Conservation (phyloP, 2,329 filamentous ascomycete genomes). For the Aspergillus tanneri region DNA sequence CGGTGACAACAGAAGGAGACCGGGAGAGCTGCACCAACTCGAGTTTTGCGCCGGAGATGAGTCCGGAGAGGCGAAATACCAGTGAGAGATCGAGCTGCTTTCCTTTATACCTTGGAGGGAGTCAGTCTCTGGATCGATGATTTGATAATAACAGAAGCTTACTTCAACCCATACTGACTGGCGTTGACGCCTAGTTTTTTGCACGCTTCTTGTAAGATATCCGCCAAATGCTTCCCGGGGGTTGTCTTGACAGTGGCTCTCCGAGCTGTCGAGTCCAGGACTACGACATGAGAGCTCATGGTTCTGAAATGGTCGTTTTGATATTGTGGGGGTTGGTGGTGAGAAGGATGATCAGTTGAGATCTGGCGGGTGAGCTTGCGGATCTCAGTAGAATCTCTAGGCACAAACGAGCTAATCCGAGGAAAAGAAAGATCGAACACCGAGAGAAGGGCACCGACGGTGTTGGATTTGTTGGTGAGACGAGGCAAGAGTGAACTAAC, state of each 20-base stretch:
- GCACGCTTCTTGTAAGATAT: slow-evolving; percentile 85
- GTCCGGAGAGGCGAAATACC: slow-evolving; percentile 77
- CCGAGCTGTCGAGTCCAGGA: slow-evolving; percentile 76
- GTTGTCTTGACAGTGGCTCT: slow-evolving; percentile 79
- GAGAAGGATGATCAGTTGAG: not conserved
- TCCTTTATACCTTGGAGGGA: slow-evolving; percentile 67
- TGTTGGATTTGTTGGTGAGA: slow-evolving; percentile 1
- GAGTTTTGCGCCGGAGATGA: slow-evolving; percentile 82
- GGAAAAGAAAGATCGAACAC: slow-evolving; percentile 12
- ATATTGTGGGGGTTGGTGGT: slow-evolving; percentile 22
- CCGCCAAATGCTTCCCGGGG: slow-evolving; percentile 75
- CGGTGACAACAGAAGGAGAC: slow-evolving; percentile 78
- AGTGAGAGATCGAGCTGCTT: slow-evolving; percentile 83
- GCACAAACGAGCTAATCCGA: slow-evolving; percentile 4
- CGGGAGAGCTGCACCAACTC: slow-evolving; percentile 86
- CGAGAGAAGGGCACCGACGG: not conserved
- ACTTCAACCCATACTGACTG: slow-evolving; percentile 80
- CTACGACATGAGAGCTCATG: slow-evolving; percentile 87
- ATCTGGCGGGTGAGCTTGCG: not conserved
- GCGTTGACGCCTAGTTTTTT: slow-evolving; percentile 71
- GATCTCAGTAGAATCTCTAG: not conserved
- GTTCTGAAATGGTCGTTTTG: slow-evolving; percentile 20
- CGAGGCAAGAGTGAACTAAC: slow-evolving; percentile 16
- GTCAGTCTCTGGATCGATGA: not conserved
- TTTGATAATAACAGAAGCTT: slow-evolving; percentile 26